Evolutionary conservation across 148 eudicot species (phyloP), one percentile per base, ranked within the genome.

Genomic region (Rhododendron molle): DNA sequence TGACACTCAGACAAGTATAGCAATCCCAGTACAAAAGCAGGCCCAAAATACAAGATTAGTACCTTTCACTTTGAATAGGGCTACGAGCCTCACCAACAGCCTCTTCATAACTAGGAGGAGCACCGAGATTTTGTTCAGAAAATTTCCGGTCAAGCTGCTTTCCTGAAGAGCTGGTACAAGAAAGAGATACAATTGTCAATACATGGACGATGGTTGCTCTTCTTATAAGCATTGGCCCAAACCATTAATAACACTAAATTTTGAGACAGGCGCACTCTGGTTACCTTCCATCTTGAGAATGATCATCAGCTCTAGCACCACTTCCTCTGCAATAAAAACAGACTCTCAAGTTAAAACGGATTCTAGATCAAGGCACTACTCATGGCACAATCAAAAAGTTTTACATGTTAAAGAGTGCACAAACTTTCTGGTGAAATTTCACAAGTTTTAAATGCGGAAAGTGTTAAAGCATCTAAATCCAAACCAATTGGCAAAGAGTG

Each of bases 101-200:
- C 23, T 95, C 99, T 90, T 97, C 98, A 88, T 94, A 97, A 85
- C 96, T 95, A 85, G 98, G 99, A 87, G 98, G 96, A 72, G 92
- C 95, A 83, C 88, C 91, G 67, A 92, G 89, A 87, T 92, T 91
- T 87, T 91, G 98, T 73, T 92, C 99, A 85, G 99, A 92, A 88
- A 85, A 93, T 88, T 90, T 96, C 82, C 93, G 88, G 21, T 92
- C 94, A 80, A 91, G 90, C 50, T 80, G 86, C 89, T 90, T 93
- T 81, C 86, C 85, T 40, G 81, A 82, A 83, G 71, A 18, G 86
- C 91, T 88, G 83, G 78, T 40, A 80, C 32, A 84, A 71, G 32
- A 3, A 18, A 83, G 60, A 49, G 32, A 34, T 26, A 38, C 40
- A 38, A 20, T 34, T 20, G 26, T 60, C 15, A 44, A 83, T 2